phyloP scores from a whole-genome alignment of 1,139 yeast genomes.

The Kluyveromyces sp. region DNA sequence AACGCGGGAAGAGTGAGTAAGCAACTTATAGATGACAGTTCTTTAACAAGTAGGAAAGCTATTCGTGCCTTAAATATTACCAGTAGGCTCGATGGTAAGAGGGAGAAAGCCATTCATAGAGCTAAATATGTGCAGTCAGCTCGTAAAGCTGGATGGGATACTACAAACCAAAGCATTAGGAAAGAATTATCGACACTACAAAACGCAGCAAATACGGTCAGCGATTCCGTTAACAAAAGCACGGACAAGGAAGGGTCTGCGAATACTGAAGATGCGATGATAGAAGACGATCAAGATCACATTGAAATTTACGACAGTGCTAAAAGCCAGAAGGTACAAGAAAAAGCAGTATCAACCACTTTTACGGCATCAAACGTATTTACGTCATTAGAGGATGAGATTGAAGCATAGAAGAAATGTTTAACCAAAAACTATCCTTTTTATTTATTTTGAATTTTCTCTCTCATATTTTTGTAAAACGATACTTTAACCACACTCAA shows the following conservation, averaged over 20 bases:
- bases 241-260: conserved; percentile 1
- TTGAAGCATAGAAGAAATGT: conserved; percentile 35
- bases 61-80: conserved; percentile 46
- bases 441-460: no score
- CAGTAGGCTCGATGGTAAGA: conserved; percentile 53
- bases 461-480: no score
- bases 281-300: conserved; percentile 5
- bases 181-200: conserved; percentile 22
- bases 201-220: background rate
- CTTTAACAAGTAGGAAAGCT: conserved; percentile 27
- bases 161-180: conserved; percentile 45
- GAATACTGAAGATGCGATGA: conserved; percentile 4
- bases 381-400: conserved; percentile 41
- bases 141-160: conserved; percentile 69
- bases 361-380: conserved; percentile 36
- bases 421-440: background rate
- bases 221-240: background rate
- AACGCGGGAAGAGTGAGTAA: conserved; percentile 27
- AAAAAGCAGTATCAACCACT: conserved; percentile 5
- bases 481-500: no score
- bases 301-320: conserved; percentile 2
- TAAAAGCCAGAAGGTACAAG: background rate
- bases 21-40: conserved; percentile 30
- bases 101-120: conserved; percentile 54
- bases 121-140: conserved; percentile 54